Evolutionary conservation across 2,329 filamentous ascomycete genomes (phyloP).

Genomic region (Fusarium staphyleae): DNA sequence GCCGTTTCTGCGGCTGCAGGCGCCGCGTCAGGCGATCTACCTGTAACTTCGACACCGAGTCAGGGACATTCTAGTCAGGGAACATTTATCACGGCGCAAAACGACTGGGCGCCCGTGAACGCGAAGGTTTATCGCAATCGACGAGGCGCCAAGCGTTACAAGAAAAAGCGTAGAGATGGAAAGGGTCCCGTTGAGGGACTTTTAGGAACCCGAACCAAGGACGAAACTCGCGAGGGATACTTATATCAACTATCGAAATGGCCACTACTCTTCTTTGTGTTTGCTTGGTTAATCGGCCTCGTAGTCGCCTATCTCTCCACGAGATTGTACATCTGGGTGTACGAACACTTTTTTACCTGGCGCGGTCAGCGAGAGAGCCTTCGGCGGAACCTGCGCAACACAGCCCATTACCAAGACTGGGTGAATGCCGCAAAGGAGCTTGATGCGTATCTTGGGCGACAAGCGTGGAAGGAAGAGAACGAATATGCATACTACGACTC

Average conservation of each 20-base stretch:
- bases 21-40: conserved; percentile 49
- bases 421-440: conserved; percentile 78
- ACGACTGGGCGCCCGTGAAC: conserved; percentile 93
- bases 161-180: conserved; percentile 43
- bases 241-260: conserved; percentile 90
- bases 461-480: conserved; percentile 79
- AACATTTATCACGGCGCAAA: conserved; percentile 84
- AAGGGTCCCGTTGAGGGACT: conserved; percentile 50
- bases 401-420: conserved; percentile 84
- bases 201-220: conserved; percentile 69
- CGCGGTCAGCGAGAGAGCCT: conserved; percentile 77
- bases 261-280: conserved; percentile 82
- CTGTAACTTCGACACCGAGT: conserved; percentile 34
- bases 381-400: conserved; percentile 72
- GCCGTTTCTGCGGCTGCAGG: conserved; percentile 50
- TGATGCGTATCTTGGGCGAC: conserved; percentile 81
- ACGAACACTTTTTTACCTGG: conserved; percentile 93
- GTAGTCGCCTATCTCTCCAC: conserved; percentile 78
- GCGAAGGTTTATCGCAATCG: conserved; percentile 64
- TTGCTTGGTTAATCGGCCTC: conserved; percentile 80
- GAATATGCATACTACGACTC: conserved; percentile 87
- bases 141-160: conserved; percentile 48
- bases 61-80: conserved; percentile 46
- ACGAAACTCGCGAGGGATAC: conserved; percentile 94
- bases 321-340: conserved; percentile 86